Evolutionary conservation across 768 basidiomycete genomes (phyloP), one percentile per base, ranked within the genome.

Genomic region (Mycena floridula): DNA sequence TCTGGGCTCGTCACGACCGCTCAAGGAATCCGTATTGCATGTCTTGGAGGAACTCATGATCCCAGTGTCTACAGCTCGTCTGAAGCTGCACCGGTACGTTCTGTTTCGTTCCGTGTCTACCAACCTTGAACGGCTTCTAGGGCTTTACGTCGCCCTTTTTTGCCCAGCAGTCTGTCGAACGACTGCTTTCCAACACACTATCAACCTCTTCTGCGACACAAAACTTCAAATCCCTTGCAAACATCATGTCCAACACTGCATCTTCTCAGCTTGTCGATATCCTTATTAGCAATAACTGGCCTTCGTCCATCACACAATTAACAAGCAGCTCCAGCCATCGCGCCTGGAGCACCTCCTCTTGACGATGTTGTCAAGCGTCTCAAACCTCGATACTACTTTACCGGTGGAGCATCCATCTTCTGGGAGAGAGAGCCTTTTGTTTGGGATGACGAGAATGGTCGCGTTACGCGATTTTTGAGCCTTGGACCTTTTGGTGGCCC

Each of bases 401-500:
- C 85, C 18, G 75, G 77, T 40, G 80, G 77, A 12, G 80, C 81
- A 0, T 73, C 86, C 0, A 75, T 73, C 43, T 99, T 96, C 60
- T 98, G 94, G 93, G 96, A 99, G 61, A 71, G 94, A 42, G 93
- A 97, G 47, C 94, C 96, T 1, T 95, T 84, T 58, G 60, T 76
- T 4, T 97, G 93, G 93, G 77, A 79, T 35, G 82, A 82, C 26
- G 81, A 84, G 42, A 67, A 68, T 22, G 75, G 71, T 16, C 76
- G 89, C 25, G 66, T 86, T 30, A 79, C 84, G 24, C 73, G 92
- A 28, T 94, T 95, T 50, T 74, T 99, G 36, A 84, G 86, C 48
- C 69, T 99, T 7, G 96, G 92, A 26, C 73, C 85, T n/a, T 89
- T 97, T 59, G 92, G 90, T 15, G 81, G 77, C 7, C 76, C 69